Conservation (phyloP, 179 eudicot genomes). For the Carnegiea gigantea region DNA sequence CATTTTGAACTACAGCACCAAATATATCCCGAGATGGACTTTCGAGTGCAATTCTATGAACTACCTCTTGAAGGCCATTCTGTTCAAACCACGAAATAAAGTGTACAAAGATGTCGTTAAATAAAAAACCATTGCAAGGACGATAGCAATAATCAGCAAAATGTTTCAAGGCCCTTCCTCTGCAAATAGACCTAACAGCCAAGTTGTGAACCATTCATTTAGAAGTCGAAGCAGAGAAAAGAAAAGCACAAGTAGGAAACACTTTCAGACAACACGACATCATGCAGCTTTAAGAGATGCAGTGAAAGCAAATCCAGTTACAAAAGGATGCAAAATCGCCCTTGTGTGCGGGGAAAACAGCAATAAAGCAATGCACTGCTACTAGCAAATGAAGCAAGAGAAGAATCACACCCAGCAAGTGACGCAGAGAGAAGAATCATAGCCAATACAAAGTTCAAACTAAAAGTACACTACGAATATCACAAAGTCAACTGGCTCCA, state of each 20-base stretch:
- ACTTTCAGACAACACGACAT: not conserved
- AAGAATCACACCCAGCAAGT: not conserved
- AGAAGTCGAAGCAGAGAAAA: not conserved
- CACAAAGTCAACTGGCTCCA: not conserved
- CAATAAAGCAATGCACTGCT: not conserved
- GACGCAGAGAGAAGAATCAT: not conserved
- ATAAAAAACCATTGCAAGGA: too few species aligned
- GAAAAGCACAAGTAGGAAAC: not conserved
- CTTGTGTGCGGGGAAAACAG: not conserved
- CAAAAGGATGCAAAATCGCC: not conserved
- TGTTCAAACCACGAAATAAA: conserved; percentile 22
- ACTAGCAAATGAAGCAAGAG: not conserved
- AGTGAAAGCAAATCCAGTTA: not conserved
- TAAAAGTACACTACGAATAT: not conserved
- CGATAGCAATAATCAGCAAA: too few species aligned
- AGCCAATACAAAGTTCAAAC: not conserved
- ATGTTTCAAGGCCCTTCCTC: not conserved
- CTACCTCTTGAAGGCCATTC: conserved; percentile 51
- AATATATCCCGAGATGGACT: conserved; percentile 61
- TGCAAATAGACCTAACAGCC: not conserved
- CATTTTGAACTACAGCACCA: conserved; percentile 51
- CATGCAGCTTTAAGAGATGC: not conserved
- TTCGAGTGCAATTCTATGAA: conserved; percentile 45
- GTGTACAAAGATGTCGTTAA: too few species aligned
- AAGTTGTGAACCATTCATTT: not conserved